These are phyloP conservation scores for Fomitiporia mediterranea DNA, from an alignment of 1,284 basidiomycete species.

Conservation along the genomic window DNA sequence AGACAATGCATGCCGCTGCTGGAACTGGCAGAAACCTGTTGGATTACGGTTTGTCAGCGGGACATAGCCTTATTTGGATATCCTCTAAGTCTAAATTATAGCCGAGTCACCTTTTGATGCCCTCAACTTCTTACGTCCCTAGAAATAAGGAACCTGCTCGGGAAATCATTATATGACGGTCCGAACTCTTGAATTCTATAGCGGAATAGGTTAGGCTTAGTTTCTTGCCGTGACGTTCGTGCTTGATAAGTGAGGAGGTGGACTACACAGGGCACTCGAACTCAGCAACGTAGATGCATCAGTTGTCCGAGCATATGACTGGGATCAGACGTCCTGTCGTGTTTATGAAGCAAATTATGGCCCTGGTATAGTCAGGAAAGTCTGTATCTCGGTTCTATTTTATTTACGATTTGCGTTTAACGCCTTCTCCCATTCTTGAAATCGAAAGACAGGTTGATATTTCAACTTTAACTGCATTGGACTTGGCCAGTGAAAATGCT, in stretches of 20 bases:
- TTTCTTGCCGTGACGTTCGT: background rate
- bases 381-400: no score
- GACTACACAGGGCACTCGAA: slow-evolving; percentile 62
- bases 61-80: background rate
- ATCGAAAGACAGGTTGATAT: slow-evolving; percentile 52
- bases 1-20: background rate
- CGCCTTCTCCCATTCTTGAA: no score
- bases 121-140: background rate
- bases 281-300: slow-evolving; percentile 40
- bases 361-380: slow-evolving; percentile 43
- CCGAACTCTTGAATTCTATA: slow-evolving; percentile 69
- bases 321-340: slow-evolving; percentile 66
- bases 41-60: background rate
- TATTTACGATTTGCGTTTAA: no score
- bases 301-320: slow-evolving; percentile 66
- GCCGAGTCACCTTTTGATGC: no score
- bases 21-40: background rate
- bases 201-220: slow-evolving; percentile 55
- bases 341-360: slow-evolving; percentile 61
- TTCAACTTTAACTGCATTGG: slow-evolving; percentile 42
- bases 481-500: slow-evolving; percentile 43
- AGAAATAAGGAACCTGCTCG: background rate
- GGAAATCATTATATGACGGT: slow-evolving; percentile 21
- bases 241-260: slow-evolving; percentile 41
- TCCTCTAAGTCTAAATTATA: background rate